These are phyloP conservation scores for Acacia acuminata DNA, from an alignment of 306 rosid species.

Conservation along the genomic window DNA sequence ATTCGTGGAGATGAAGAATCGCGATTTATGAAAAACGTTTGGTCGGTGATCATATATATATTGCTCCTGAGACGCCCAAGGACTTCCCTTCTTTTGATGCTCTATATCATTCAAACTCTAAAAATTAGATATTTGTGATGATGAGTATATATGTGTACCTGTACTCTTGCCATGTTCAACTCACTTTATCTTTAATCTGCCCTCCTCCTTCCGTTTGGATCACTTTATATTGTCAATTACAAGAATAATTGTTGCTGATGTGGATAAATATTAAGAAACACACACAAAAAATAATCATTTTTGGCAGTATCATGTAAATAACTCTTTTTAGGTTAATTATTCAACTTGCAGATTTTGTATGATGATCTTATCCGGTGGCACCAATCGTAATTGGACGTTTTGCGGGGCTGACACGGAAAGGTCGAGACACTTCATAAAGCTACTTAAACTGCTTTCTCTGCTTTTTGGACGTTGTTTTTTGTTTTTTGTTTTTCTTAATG, in stretches of 20 bases:
- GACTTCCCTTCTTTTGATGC: background rate
- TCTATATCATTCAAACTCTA: background rate
- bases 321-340: background rate
- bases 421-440: background rate
- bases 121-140: background rate
- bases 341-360: slow-evolving; percentile 10
- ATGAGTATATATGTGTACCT: background rate
- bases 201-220: background rate
- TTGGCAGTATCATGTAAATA: background rate
- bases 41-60: background rate
- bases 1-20: background rate
- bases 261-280: background rate
- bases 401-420: slow-evolving; percentile 25
- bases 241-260: background rate
- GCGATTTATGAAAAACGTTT: background rate
- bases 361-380: background rate
- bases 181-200: background rate
- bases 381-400: background rate
- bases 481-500: too few species aligned
- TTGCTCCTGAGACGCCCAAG: background rate
- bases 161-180: background rate
- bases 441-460: background rate
- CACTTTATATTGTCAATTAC: background rate
- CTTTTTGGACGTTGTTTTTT: background rate
- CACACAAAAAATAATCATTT: background rate